phyloP scores from a whole-genome alignment of 306 rosid genomes.

The Corylus americana region DNA sequence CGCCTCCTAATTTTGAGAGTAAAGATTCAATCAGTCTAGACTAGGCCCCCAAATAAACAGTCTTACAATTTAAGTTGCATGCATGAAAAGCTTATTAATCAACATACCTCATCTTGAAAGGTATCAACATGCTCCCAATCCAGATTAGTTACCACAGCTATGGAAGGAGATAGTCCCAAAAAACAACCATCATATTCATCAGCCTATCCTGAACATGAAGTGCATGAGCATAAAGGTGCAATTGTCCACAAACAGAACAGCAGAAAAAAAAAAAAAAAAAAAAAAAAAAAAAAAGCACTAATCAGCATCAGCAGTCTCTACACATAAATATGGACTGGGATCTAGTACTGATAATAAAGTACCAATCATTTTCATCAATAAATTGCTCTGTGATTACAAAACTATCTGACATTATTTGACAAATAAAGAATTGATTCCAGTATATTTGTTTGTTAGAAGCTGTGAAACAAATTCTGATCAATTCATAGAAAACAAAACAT shows the following conservation, averaged over 20 bases:
- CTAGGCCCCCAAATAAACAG: not conserved
- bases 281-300: too few species aligned
- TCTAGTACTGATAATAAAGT: not conserved
- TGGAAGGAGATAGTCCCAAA: slow-evolving; percentile 27
- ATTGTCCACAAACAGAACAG: not conserved
- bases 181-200: slow-evolving; percentile 40
- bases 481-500: not conserved
- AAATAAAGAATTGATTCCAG: not conserved
- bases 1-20: slow-evolving; percentile 30
- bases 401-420: not conserved
- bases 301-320: not conserved
- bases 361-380: not conserved
- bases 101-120: slow-evolving; percentile 24
- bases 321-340: not conserved
- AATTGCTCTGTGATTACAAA: not conserved
- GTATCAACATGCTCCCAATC: slow-evolving; percentile 41
- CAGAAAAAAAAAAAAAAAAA: too few species aligned
- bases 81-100: not conserved
- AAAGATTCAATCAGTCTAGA: slow-evolving; percentile 6
- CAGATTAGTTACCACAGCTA: slow-evolving; percentile 28
- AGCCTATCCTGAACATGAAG: slow-evolving; percentile 28
- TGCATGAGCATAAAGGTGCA: not conserved
- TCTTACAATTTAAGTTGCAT: not conserved
- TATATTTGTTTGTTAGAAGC: not conserved
- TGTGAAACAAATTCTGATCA: not conserved